Evolutionary conservation across 2,329 filamentous ascomycete species (phyloP).

Genomic region (Neoscytalidium dimidiatum): DNA sequence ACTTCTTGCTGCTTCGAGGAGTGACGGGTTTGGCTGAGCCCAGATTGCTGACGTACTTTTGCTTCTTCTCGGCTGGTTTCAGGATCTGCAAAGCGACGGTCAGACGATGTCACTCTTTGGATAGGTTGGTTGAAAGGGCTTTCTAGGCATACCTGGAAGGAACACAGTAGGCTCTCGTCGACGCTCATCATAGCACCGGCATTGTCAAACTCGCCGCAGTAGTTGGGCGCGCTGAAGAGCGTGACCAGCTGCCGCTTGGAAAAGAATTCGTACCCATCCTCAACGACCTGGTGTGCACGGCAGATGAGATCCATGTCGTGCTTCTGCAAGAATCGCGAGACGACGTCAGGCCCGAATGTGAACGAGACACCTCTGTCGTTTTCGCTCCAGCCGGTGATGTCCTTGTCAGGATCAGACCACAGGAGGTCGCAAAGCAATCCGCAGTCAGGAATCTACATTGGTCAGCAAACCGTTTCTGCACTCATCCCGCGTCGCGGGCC

Average conservation of each 20-base stretch:
- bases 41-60: conserved; percentile 88
- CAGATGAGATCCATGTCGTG: conserved; percentile 99
- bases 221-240: conserved; percentile 96
- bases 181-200: conserved; percentile 99
- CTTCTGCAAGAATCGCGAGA: conserved; percentile 96
- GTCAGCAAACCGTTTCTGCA: conserved; percentile 37
- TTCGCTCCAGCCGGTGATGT: conserved; percentile 98
- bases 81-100: conserved; percentile 68
- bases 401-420: conserved; percentile 99
- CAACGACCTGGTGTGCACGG: conserved; percentile 96
- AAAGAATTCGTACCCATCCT: conserved; percentile 99
- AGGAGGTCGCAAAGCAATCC: conserved; percentile 95
- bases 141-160: conserved; percentile 76
- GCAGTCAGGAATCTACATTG: conserved; percentile 88
- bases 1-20: conserved; percentile 66
- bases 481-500: conserved; percentile 13
- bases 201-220: conserved; percentile 99
- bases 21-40: conserved; percentile 70
- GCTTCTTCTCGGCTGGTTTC: conserved; percentile 99
- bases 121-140: background rate
- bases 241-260: conserved; percentile 97
- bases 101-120: background rate
- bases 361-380: conserved; percentile 98
- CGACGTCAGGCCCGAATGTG: conserved; percentile 96
- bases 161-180: conserved; percentile 96